Evolutionary conservation across 768 basidiomycete genomes (phyloP).

Genomic region (Mycena albidolilacea): DNA sequence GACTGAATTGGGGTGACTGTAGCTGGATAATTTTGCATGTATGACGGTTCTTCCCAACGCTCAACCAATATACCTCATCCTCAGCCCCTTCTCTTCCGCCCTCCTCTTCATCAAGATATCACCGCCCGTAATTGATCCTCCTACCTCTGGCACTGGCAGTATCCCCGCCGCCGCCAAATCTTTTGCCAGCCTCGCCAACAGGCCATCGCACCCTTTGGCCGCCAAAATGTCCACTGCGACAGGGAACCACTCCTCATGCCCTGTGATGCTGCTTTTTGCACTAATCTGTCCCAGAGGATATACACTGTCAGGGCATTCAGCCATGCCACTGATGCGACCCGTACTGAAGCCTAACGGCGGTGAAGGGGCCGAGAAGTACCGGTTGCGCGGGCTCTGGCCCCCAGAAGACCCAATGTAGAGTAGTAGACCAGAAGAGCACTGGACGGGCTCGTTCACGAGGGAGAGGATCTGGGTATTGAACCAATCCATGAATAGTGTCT

Average conservation of each 20-base stretch:
- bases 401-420: constrained; percentile 24
- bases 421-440: constrained; percentile 21
- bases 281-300: constrained; percentile 26
- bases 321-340: constrained; percentile 25
- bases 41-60: constrained; percentile 8
- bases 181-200: constrained; percentile 29
- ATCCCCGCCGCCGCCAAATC: constrained; percentile 25
- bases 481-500: constrained; percentile 28
- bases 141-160: constrained; percentile 26
- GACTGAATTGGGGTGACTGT: constrained; percentile 12
- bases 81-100: constrained; percentile 27
- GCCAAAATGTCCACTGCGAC: constrained; percentile 27
- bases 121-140: constrained; percentile 23
- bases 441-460: constrained; percentile 19
- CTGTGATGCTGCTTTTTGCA: constrained; percentile 28
- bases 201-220: constrained; percentile 27
- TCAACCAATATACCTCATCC: constrained; percentile 25
- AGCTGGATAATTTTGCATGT: constrained; percentile 9
- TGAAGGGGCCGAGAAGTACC: constrained; percentile 21
- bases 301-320: constrained; percentile 28
- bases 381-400: constrained; percentile 20
- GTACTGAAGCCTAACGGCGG: constrained; percentile 23
- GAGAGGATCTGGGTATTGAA: constrained; percentile 26
- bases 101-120: constrained; percentile 31
- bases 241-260: constrained; percentile 28